phyloP scores from a whole-genome alignment of 2,329 filamentous ascomycete species.

The Madurella mycetomatis region DNA sequence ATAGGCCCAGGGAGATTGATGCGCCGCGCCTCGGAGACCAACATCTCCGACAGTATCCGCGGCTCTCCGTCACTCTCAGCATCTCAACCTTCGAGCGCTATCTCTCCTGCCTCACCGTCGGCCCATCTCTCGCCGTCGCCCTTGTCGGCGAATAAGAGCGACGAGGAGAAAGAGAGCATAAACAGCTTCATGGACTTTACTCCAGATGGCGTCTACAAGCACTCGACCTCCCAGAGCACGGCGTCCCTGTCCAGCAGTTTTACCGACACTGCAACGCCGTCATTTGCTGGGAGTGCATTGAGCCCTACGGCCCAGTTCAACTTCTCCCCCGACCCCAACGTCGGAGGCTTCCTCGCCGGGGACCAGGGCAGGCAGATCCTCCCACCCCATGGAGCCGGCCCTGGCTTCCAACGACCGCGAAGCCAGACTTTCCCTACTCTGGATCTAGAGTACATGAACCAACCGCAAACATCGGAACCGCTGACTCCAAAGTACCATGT shows the following conservation, averaged over 20 bases:
- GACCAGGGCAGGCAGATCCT: constrained; percentile 38
- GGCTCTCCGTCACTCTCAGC: constrained; percentile 52
- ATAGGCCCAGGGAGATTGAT: constrained; percentile 47
- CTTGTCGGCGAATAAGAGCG: constrained; percentile 63
- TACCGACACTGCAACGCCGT: constrained; percentile 58
- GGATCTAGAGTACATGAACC: constrained; percentile 55
- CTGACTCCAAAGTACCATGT: constrained; percentile 48
- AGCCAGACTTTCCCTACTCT: constrained; percentile 82
- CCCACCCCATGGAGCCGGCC: constrained; percentile 31
- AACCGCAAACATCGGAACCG: constrained; percentile 38
- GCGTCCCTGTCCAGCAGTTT: constrained; percentile 65
- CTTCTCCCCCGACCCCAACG: constrained; percentile 70
- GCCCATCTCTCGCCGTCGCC: constrained; percentile 64
- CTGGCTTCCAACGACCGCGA: constrained; percentile 68
- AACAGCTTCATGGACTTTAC: constrained; percentile 56
- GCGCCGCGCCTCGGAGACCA: constrained; percentile 60
- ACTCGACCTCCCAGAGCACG: constrained; percentile 61
- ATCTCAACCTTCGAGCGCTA: constrained; percentile 58
- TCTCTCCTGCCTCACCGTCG: constrained; percentile 70
- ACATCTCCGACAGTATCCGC: constrained; percentile 63
- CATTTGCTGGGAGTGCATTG: constrained; percentile 66
- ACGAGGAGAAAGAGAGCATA: constrained; percentile 59
- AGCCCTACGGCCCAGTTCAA: constrained; percentile 71
- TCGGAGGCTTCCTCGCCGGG: constrained; percentile 55
- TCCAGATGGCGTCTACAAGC: constrained; percentile 50